Base-by-base conservation (phyloP, 805 yeast species). In the Yarrowia deformans region DNA sequence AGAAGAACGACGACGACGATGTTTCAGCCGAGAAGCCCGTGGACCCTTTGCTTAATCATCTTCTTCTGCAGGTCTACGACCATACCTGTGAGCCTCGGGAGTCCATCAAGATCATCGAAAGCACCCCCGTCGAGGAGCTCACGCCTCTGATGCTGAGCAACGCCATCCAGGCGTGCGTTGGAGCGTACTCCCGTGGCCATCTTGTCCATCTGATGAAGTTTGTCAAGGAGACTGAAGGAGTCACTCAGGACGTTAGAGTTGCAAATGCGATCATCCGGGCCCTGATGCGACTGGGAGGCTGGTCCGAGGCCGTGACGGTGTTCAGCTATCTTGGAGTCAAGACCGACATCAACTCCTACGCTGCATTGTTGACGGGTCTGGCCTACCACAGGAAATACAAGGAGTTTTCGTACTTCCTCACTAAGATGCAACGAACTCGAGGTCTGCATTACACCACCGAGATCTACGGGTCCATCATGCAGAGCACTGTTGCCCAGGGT, bases 261-360 rank as follows among this genome's bases (percentile, higher is more conserved):
- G 34, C 18, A 4, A 60, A 43, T 6, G 52, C 66, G 8, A 16
- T 60, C 42, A 60, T 60, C 14, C 39, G 66, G n/a, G 66, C 42
- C 4, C 52, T 60, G 7, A 60, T 60, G 66, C 40, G 66, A 12
- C 66, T 60, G 8, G 66, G 66, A 32, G 66, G 66, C n/a, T 60
- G 52, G 50, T 43, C 66, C 8, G 66, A 60, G 14, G 66, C 66
- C 18, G 29, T 60, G 13, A 45, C 66, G 1, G 52, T 43, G 18
- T 60, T 60, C 34, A 34, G 32, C 18, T 42, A 32, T 5, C 5
- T 45, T 0, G 66, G 42, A 7, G 8, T 16, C 50, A 14, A 19
- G 18, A 43, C 19, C 9, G 66, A 60, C 8, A 32, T 45, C 32
- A 9, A 39, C 52, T 32, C 66, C 1, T 60, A 32, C 9, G 32